A percentile compares a stretch with the other conserved stretches of the same genome.
These are phyloP conservation scores for Neurospora sp. DNA, from an alignment of 495 filamentous ascomycete species.

Conservation along the genomic window DNA sequence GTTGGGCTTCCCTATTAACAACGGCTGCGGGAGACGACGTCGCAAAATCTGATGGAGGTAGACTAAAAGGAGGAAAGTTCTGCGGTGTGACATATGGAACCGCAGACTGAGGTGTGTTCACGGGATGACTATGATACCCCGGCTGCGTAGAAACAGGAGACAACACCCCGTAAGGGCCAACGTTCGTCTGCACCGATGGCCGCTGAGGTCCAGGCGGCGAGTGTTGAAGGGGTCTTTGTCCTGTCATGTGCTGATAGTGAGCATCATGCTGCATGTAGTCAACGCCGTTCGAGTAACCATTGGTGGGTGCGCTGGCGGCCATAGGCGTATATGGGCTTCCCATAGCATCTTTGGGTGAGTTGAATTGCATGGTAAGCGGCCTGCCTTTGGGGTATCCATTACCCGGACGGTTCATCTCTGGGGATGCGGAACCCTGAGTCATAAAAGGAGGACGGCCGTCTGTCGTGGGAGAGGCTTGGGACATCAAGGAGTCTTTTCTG, in stretches of 20 bases:
- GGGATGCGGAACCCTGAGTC: slow-evolving; percentile 36
- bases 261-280: slow-evolving; percentile 38
- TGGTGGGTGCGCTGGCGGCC: slow-evolving; percentile 33
- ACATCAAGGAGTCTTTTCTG: slow-evolving; percentile 70
- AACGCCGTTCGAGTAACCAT: slow-evolving; percentile 31
- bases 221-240: slow-evolving; percentile 29
- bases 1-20: slow-evolving; percentile 16
- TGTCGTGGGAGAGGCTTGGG: slow-evolving; percentile 43
- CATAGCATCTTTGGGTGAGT: slow-evolving; percentile 40
- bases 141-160: slow-evolving; percentile 39
- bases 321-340: slow-evolving; percentile 40
- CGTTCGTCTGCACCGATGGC: slow-evolving; percentile 36
- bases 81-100: slow-evolving; percentile 39
- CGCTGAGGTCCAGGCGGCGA: slow-evolving; percentile 31
- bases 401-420: slow-evolving; percentile 38
- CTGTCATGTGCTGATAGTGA: slow-evolving; percentile 25
- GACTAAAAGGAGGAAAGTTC: slow-evolving; percentile 44
- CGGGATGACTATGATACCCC: slow-evolving; percentile 36
- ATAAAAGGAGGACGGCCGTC: slow-evolving; percentile 35
- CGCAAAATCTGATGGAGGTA: slow-evolving; percentile 45
- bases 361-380: slow-evolving; percentile 39
- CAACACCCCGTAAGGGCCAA: slow-evolving; percentile 37
- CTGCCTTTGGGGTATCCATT: slow-evolving; percentile 33
- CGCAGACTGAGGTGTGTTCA: slow-evolving; percentile 33
- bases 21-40: slow-evolving; percentile 19